These are phyloP conservation scores for Medicago lupulina DNA, from an alignment of 306 rosid species.

Conservation along the genomic window DNA sequence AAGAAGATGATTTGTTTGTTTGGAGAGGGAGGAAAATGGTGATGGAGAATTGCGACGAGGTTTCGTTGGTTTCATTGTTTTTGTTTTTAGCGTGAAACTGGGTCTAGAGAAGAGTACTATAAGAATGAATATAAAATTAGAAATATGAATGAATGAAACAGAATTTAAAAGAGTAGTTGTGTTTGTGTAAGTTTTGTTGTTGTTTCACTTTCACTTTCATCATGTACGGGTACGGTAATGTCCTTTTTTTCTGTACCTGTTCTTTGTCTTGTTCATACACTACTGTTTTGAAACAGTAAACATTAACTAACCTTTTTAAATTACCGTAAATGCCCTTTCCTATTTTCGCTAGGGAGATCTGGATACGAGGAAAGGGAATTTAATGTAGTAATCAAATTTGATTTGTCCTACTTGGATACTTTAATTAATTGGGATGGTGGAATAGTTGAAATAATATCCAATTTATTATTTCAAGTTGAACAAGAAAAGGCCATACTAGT, in stretches of 20 bases:
- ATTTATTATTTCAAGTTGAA: background rate
- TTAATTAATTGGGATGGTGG: background rate
- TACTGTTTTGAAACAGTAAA: background rate
- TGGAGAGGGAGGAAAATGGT: slow-evolving; percentile 43
- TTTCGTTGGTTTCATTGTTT: slow-evolving; percentile 45
- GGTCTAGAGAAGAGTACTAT: background rate
- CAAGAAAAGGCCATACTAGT: background rate
- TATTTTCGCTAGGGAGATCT: too few relatives aligned
- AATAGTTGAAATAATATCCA: too few relatives aligned
- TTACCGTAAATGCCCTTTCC: background rate
- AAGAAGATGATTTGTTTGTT: slow-evolving; percentile 48
- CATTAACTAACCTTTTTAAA: background rate
- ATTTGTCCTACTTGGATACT: background rate
- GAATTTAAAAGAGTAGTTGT: background rate
- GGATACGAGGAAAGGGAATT: too few relatives aligned
- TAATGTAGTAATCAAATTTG: too few relatives aligned
- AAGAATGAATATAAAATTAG: slow-evolving; percentile 9
- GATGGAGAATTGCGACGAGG: slow-evolving; percentile 17
- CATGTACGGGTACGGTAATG: slow-evolving; percentile 43
- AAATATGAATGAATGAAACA: background rate
- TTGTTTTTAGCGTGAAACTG: background rate
- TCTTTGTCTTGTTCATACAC: background rate
- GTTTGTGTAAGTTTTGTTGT: background rate
- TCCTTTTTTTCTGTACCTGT: slow-evolving; percentile 37
- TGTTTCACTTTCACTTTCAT: slow-evolving; percentile 25